Base-by-base conservation (phyloP, 441 rosid genomes). In the Pelargonium australe region DNA sequence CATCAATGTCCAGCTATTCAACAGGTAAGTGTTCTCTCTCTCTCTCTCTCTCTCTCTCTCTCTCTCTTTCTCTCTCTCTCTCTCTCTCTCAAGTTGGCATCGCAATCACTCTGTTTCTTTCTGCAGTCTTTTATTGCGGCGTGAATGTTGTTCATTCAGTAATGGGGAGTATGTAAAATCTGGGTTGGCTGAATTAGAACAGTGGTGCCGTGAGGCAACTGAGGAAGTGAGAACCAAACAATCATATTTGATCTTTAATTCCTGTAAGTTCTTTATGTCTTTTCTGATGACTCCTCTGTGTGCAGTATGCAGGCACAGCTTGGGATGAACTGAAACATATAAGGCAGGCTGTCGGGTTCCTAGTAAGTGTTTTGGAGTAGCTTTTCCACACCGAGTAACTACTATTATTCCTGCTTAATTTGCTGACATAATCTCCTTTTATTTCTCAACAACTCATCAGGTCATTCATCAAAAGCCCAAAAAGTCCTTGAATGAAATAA, bases 391-490 rank as follows among this genome's bases (percentile, higher is more conserved):
- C 37, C 68, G 55, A 63, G 51, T 68, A 13, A 0, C 28, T 62
- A 23, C 14, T 72, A 64, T 65, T 41, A n/a, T 64, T 44, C 51
- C 69, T 55, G 17, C 76, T 61, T 64, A 65, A 51, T 12, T 13
- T 23, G 13, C 69, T 53, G 17, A 10, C 68, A 44, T 37, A 37
- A 49, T 61, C 61, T 55, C 9, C 17, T 55, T 49, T 49, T 49
- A 49, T 13, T 58, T 63, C 57, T 16, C 53, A 58, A 71, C 66
- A n/a, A 34, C 65, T 49, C 64, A 51, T 71, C 94, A 95, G 99
- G 98, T 96, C 66, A 96, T 95, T 78, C 99, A 92, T 82, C 85
- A 92, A 85, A 95, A 95, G 82, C 91, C 83, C 73, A 81, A 98
- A 83, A 92, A 91, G 74, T 92, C 97, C 0, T 95, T 89, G 65